Percentiles rank a stretch among this genome's conserved stretches.
phyloP scores from a whole-genome alignment of 768 basidiomycete genomes.

The Rhodocollybia butyracea region DNA sequence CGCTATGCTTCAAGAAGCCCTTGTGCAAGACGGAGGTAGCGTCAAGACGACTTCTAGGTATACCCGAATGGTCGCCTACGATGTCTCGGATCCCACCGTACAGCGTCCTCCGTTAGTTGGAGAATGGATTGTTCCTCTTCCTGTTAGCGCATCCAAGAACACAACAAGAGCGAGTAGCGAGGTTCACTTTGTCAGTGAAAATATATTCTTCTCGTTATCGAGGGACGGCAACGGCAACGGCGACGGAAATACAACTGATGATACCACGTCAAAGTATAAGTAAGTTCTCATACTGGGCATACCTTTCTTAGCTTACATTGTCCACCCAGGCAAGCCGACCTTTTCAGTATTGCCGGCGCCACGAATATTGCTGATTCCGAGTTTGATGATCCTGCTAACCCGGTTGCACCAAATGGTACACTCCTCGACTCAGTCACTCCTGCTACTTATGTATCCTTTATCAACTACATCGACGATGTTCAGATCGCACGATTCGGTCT shows the following conservation, averaged over 20 bases:
- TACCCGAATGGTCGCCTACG: constrained; percentile 56
- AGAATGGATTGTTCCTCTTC: constrained; percentile 60
- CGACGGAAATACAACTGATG: constrained; percentile 26
- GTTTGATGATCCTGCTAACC: constrained; percentile 51
- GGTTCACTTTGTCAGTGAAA: constrained; percentile 49
- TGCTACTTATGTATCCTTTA: constrained; percentile 53
- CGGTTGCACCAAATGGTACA: constrained; percentile 47
- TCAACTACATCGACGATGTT: constrained; percentile 47
- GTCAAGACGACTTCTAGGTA: constrained; percentile 44
- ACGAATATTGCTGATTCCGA: constrained; percentile 58
- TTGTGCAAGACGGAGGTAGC: constrained; percentile 59
- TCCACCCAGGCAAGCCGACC: constrained; percentile 52
- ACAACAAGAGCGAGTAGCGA: constrained; percentile 55
- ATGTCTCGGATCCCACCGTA: constrained; percentile 34
- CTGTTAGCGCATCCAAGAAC: constrained; percentile 41
- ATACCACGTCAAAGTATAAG: constrained; percentile 52
- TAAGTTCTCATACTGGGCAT: constrained; percentile 19
- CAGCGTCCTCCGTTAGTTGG: constrained; percentile 39
- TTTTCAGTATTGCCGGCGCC: constrained; percentile 53
- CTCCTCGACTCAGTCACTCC: constrained; percentile 45
- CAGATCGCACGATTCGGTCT: constrained; percentile 62
- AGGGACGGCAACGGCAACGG: constrained; percentile 62
- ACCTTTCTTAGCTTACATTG: background rate
- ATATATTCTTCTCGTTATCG: constrained; percentile 56
- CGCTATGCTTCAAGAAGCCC: constrained; percentile 60